Percentiles rank a stretch among this genome's conserved stretches.
These are phyloP conservation scores for Ajuga reptans DNA, from an alignment of 305 asterid species.

Conservation along the genomic window DNA sequence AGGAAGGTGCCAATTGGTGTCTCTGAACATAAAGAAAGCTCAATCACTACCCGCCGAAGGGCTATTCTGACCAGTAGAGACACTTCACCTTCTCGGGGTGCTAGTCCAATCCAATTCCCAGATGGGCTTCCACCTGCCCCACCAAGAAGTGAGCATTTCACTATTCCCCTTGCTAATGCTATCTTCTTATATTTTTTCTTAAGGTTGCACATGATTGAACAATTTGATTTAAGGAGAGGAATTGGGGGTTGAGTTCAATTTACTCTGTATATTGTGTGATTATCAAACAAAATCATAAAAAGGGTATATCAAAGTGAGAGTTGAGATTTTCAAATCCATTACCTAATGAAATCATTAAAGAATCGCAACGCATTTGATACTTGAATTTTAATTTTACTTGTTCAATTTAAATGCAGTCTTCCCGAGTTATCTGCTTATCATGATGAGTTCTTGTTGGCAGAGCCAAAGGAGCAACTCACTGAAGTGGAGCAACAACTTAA, in stretches of 20 bases:
- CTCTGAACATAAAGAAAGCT: slow-evolving; percentile 33
- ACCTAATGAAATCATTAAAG: background rate
- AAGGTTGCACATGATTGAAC: background rate
- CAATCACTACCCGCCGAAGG: slow-evolving; percentile 56
- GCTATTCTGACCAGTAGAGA: slow-evolving; percentile 44
- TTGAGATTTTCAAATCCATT: background rate
- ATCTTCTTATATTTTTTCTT: slow-evolving; percentile 12
- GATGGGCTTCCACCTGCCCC: slow-evolving; percentile 70
- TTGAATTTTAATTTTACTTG: background rate
- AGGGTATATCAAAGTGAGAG: background rate
- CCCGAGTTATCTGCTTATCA: background rate
- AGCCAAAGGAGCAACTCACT: slow-evolving; percentile 62
- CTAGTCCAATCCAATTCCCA: slow-evolving; percentile 42
- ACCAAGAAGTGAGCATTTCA: slow-evolving; percentile 54
- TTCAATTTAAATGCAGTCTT: background rate
- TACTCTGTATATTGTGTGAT: background rate
- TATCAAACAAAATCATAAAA: background rate
- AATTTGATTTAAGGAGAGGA: background rate
- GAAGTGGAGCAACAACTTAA: slow-evolving; percentile 71
- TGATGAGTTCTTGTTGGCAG: slow-evolving; percentile 30
- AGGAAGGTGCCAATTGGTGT: slow-evolving; percentile 28
- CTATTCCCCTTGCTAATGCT: background rate
- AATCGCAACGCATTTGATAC: background rate
- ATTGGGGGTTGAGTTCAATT: background rate
- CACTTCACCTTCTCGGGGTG: slow-evolving; percentile 31